Base-by-base conservation (phyloP, 441 rosid genomes). In the Bruguiera hainesii region DNA sequence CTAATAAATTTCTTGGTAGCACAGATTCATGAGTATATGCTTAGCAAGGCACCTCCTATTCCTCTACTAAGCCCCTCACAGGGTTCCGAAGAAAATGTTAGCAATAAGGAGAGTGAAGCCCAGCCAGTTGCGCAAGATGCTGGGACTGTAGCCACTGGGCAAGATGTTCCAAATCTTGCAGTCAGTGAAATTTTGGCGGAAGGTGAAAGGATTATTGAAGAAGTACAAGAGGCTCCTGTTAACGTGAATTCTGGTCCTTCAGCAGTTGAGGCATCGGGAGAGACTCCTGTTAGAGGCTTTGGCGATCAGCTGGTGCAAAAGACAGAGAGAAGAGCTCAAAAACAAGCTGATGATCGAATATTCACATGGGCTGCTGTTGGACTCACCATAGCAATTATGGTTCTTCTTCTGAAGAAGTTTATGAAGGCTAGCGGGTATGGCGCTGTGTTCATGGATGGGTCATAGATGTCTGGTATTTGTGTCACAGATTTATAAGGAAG, bases 331-430 rank as follows among this genome's bases (percentile, higher is more conserved):
- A 71, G 80, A 73, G 81, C 76, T 64, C 93, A 81, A 64, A 91
- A 69, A 74, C 88, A 87, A n/a, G 87, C 84, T 11, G 98, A 89
- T 67, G 98, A 93, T 69, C 85, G 89, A 33, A 35, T 93, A 60
- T 85, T 91, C 76, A 89, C 97, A 0, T 80, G 76, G 97, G 96
- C 97, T 3, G 93, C 93, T 0, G 84, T 89, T 46, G 98, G 95
- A 64, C 96, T 94, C 31, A 80, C 92, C 23, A 67, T 94, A 16
- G 97, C 97, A 23, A 93, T 93, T 68, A 60, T 91, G 79, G 91
- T 81, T 76, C 98, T 93, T 72, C 75, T 93, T 69, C 79, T 93
- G 75, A 91, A 89, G 85, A 94, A 94, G 82, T 87, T 87, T 66
- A 79, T 89, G 82, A 83, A 90, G 78, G 81, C 96, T 53, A 81